Percentiles rank a stretch among this genome's conserved stretches.
Conservation (phyloP, 1,284 basidiomycete genomes). For the Marasmius oreades region DNA sequence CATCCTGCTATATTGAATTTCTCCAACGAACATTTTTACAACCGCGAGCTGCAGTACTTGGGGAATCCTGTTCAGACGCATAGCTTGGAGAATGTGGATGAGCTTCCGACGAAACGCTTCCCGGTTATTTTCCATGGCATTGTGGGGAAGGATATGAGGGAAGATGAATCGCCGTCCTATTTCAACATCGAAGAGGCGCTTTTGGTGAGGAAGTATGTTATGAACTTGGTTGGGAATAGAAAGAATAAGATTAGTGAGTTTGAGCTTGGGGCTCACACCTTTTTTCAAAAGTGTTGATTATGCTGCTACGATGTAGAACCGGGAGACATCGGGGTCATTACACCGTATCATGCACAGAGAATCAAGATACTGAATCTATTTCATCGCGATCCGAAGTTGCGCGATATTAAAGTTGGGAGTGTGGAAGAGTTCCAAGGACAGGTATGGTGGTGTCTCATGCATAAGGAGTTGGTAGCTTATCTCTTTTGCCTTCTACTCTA, state of each 20-base stretch:
- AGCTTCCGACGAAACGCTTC: slow-evolving; percentile 25
- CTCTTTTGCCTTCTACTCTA: slow-evolving; percentile 17
- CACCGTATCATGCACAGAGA: slow-evolving; percentile 42
- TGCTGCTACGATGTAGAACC: slow-evolving; percentile 10
- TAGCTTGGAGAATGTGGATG: slow-evolving; percentile 21
- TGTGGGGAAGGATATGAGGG: slow-evolving; percentile 38
- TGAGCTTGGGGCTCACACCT: neutral
- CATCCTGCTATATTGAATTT: slow-evolving; percentile 53
- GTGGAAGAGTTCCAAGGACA: slow-evolving; percentile 45
- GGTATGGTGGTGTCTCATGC: slow-evolving; percentile 1
- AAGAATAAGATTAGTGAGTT: slow-evolving; percentile 20
- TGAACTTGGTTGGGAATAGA: slow-evolving; percentile 27
- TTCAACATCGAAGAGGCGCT: slow-evolving; percentile 45
- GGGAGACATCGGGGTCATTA: slow-evolving; percentile 38
- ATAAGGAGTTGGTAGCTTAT: neutral
- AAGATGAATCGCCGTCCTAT: slow-evolving; percentile 43
- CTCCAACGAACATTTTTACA: slow-evolving; percentile 57
- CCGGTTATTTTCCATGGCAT: slow-evolving; percentile 48
- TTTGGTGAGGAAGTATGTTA: slow-evolving; percentile 36
- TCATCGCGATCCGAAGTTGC: slow-evolving; percentile 15
- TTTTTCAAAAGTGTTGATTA: too few species aligned
- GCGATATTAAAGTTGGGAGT: slow-evolving; percentile 38
- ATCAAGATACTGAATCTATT: slow-evolving; percentile 28
- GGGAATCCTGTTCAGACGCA: slow-evolving; percentile 34
- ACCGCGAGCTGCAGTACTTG: slow-evolving; percentile 42